Conservation (phyloP, 1,139 yeast species). For the Arxiozyma bovina region DNA sequence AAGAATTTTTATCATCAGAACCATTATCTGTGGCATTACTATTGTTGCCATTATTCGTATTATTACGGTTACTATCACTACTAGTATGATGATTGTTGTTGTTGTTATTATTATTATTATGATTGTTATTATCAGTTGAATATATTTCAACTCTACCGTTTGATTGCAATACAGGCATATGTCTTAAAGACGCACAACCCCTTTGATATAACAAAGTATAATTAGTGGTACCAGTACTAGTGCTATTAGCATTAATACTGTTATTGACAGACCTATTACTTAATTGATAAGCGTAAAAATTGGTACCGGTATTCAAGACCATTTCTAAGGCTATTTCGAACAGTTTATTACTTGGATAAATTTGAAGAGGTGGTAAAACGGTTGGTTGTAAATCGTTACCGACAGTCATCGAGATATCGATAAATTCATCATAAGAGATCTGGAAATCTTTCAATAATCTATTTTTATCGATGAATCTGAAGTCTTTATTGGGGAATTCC, state of each 20-base stretch:
- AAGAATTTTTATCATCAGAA: background rate
- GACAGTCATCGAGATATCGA: conserved; percentile 62
- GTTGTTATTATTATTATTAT: background rate
- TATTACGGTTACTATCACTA: too few relatives aligned
- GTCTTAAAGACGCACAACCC: conserved; percentile 45
- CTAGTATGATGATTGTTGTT: background rate
- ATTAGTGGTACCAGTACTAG: background rate
- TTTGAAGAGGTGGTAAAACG: conserved; percentile 47
- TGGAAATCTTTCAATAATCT: conserved; percentile 54
- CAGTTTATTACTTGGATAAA: conserved; percentile 30
- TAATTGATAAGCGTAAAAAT: conserved; percentile 34
- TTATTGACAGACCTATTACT: conserved; percentile 13
- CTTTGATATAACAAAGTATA: conserved; percentile 38
- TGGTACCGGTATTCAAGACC: conserved; percentile 38
- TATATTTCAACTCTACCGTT: conserved; percentile 63
- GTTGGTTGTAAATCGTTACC: conserved; percentile 72
- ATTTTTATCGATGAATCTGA: conserved; percentile 55
- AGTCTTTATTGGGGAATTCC: conserved; percentile 53
- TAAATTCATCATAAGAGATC: conserved; percentile 55
- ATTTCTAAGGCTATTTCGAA: conserved; percentile 39
- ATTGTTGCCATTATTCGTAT: background rate
- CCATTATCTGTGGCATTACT: background rate
- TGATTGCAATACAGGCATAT: conserved; percentile 61
- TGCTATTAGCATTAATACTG: background rate
- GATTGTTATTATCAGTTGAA: conserved; percentile 22